Percentiles rank a stretch among this genome's conserved stretches.
Conservation (phyloP, 2,329 filamentous ascomycete species). For the Aureobasidium subglaciale region DNA sequence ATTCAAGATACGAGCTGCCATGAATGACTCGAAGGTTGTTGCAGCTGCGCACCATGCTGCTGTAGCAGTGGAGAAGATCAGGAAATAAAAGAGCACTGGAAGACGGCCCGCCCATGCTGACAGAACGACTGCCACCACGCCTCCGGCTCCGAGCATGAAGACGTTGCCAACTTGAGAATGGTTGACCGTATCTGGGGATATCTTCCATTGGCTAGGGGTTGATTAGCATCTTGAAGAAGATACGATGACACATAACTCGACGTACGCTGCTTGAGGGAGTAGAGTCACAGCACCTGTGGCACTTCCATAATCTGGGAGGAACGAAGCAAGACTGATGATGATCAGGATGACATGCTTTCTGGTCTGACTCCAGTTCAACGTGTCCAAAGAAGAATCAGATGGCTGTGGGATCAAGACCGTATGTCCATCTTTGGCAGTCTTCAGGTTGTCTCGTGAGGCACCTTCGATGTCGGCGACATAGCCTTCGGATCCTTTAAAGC, state of each 20-base stretch:
- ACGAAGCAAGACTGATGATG: constrained; percentile 32
- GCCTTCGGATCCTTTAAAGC: constrained; percentile 19
- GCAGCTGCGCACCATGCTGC: constrained; percentile 35
- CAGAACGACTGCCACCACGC: constrained; percentile 35
- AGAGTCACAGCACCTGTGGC: constrained; percentile 36
- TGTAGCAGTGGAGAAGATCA: constrained; percentile 31
- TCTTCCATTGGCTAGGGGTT: constrained; percentile 27
- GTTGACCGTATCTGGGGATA: constrained; percentile 34
- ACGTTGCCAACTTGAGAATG: constrained; percentile 36
- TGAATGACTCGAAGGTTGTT: constrained; percentile 32
- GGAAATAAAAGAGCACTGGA: constrained; percentile 38
- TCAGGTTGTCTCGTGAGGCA: constrained; percentile 31
- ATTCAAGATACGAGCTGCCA: constrained; percentile 38
- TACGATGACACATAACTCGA: neutral
- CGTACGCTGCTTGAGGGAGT: constrained; percentile 30
- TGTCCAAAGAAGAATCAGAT: constrained; percentile 26
- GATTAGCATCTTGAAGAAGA: constrained; percentile 15
- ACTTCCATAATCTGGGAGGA: constrained; percentile 38
- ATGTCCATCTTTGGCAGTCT: constrained; percentile 29
- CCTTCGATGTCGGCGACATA: constrained; percentile 29
- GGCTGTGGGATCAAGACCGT: constrained; percentile 19
- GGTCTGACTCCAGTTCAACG: constrained; percentile 23
- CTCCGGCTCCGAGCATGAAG: constrained; percentile 39
- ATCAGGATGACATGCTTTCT: constrained; percentile 36
- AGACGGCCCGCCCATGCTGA: constrained; percentile 39